phyloP scores from a whole-genome alignment of 2,329 filamentous ascomycete genomes.

The Colletotrichum sp. region DNA sequence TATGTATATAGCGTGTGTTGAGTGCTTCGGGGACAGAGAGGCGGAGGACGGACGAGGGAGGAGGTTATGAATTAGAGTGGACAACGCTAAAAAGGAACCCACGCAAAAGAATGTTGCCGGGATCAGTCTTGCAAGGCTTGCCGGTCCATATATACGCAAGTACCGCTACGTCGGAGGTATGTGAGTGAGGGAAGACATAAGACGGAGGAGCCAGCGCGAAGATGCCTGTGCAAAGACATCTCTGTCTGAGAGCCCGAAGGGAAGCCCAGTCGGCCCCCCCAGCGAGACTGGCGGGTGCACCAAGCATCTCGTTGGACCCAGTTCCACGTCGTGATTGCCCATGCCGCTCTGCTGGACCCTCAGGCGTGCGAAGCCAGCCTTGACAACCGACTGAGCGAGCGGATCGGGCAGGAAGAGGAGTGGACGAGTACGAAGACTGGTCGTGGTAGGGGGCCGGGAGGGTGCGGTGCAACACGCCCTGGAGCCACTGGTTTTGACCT shows the following conservation, averaged over 20 bases:
- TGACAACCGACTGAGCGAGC: background rate
- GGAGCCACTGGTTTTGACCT: background rate
- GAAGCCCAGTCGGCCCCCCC: background rate
- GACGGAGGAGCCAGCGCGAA: background rate
- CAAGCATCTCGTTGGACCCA: slow-evolving; percentile 4
- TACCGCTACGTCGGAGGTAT: slow-evolving; percentile 3
- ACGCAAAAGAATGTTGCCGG: slow-evolving; percentile 1
- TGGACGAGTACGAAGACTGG: background rate
- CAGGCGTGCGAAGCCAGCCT: background rate
- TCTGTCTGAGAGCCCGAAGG: background rate
- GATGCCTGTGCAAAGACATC: background rate
- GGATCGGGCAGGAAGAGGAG: slow-evolving; percentile 9
- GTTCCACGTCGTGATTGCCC: background rate
- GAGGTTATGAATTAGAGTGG: background rate
- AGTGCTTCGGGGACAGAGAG: background rate
- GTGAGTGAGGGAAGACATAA: background rate
- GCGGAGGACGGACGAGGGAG: background rate
- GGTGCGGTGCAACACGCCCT: background rate
- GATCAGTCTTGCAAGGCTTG: slow-evolving; percentile 1
- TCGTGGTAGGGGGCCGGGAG: background rate
- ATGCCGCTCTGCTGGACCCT: background rate
- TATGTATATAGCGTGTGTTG: slow-evolving; percentile 9
- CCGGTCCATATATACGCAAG: background rate
- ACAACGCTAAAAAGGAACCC: background rate
- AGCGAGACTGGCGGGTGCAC: background rate